A percentile compares a stretch with the other conserved stretches of the same genome.
Conservation (phyloP, 306 rosid species). For the Cajanus cajan region DNA sequence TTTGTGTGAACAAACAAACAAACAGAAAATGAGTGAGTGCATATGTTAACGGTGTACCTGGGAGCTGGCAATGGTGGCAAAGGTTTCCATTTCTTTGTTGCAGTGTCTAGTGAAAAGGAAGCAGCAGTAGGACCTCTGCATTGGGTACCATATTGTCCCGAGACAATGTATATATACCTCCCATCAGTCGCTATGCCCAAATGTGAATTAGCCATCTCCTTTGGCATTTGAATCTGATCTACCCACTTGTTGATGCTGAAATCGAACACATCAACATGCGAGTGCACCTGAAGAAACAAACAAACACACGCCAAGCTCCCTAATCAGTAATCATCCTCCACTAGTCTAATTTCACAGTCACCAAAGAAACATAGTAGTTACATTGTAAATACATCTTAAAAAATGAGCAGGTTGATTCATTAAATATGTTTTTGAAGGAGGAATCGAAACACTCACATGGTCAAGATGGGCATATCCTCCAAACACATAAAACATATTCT, state of each 20-base stretch:
- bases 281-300: slow-evolving; percentile 63
- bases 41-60: slow-evolving; percentile 41
- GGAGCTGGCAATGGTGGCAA: slow-evolving; percentile 78
- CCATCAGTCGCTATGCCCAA: slow-evolving; percentile 86
- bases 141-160: slow-evolving; percentile 87
- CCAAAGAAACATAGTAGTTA: background rate
- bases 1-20: background rate
- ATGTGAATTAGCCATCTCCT: slow-evolving; percentile 90
- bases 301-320: background rate
- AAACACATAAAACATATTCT: slow-evolving; percentile 64
- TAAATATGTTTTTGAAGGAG: too few species aligned
- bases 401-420: background rate
- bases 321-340: background rate
- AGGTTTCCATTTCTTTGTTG: slow-evolving; percentile 61
- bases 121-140: slow-evolving; percentile 73
- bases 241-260: slow-evolving; percentile 62
- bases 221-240: slow-evolving; percentile 63
- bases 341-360: background rate
- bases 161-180: slow-evolving; percentile 73
- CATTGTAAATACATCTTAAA: background rate
- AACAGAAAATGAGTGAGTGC: background rate
- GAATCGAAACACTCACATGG: slow-evolving; percentile 49
- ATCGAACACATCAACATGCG: slow-evolving; percentile 76
- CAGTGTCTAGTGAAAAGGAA: slow-evolving; percentile 65
- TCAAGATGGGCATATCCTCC: slow-evolving; percentile 73